Percentiles rank a stretch among this genome's conserved stretches.
Evolutionary conservation across 2,329 filamentous ascomycete genomes (phyloP).

Genomic region (Fusarium sp.): DNA sequence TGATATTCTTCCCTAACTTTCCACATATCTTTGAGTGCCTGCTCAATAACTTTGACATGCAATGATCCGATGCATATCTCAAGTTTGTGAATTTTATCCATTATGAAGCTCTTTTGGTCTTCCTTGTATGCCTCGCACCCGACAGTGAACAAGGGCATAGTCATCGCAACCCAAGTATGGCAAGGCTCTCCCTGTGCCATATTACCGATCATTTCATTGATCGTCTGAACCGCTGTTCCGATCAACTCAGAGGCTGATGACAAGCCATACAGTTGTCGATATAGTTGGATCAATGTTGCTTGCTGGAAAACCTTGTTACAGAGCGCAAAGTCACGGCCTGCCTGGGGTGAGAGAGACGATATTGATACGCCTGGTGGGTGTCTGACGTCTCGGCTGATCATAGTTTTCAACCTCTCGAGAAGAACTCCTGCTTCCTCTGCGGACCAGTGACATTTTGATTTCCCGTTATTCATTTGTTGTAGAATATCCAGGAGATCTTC

Average conservation of each 20-base stretch:
- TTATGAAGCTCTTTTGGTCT: conserved; percentile 37
- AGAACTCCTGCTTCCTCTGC: conserved; percentile 33
- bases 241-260: conserved; percentile 36
- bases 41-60: conserved; percentile 44
- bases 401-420: conserved; percentile 41
- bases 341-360: conserved; percentile 40
- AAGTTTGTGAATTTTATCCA: conserved; percentile 47
- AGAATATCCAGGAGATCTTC: conserved; percentile 46
- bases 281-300: conserved; percentile 45
- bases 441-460: not conserved
- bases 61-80: conserved; percentile 46
- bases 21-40: conserved; percentile 48
- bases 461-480: conserved; percentile 38
- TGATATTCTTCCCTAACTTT: conserved; percentile 33
- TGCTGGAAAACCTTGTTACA: conserved; percentile 48
- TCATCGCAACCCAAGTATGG: conserved; percentile 51
- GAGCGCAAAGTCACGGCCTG: conserved; percentile 43
- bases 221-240: conserved; percentile 32
- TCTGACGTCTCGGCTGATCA: conserved; percentile 43
- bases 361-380: conserved; percentile 39
- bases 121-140: conserved; percentile 45
- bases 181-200: conserved; percentile 49
- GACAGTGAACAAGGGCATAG: conserved; percentile 49
- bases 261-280: conserved; percentile 41
- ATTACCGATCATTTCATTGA: conserved; percentile 42